Evolutionary conservation across 2,329 filamentous ascomycete species (phyloP), one percentile per base, ranked within the genome.

Genomic region (Bretziella fagacearum): DNA sequence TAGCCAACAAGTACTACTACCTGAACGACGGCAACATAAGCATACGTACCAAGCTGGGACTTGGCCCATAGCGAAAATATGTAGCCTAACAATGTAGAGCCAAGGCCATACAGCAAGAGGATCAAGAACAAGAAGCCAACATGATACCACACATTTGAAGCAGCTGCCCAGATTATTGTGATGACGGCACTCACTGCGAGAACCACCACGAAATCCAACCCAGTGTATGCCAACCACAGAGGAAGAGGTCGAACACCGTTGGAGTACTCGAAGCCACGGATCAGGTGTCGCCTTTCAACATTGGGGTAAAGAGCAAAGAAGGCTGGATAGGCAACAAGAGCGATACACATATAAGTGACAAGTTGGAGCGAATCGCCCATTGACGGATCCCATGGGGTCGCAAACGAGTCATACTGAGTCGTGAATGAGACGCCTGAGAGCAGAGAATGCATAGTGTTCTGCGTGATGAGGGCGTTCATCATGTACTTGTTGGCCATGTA

Each of bases 291-390:
- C 22, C 85, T 73, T 60, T 95, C 87, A 23, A 82, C 67, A n/a
- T 84, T 93, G 0, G 85, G 84, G 57, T 95, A 95, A 3, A 95
- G 66, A 0, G 83, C 75, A 55, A 94, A 93, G 66, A 95, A 87
- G 11, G 81, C 84, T 1, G 87, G 85, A 55, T 81, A 91, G 1
- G 79, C 77, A 5, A 74, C 70, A 62, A 93, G 77, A 1, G 80
- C 83, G 6, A 95, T 69, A 11, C 81, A 77, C 58, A 91, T 81
- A 61, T 94, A 94, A 6, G 84, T 68, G 33, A 89, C 74, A 15
- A 93, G 68, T 58, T 93, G 84, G 20, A 94, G 63, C 1, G 79
- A 78, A 44, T 87, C 69, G 17, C 84, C 84, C 6, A 77, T 74
- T 17, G 68, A 67, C 0, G 82, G 75, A 22, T 72, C 65, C 63